Evolutionary conservation across 2,329 filamentous ascomycete genomes (phyloP), one percentile per base, ranked within the genome.

Genomic region (Fusarium guadeloupense): DNA sequence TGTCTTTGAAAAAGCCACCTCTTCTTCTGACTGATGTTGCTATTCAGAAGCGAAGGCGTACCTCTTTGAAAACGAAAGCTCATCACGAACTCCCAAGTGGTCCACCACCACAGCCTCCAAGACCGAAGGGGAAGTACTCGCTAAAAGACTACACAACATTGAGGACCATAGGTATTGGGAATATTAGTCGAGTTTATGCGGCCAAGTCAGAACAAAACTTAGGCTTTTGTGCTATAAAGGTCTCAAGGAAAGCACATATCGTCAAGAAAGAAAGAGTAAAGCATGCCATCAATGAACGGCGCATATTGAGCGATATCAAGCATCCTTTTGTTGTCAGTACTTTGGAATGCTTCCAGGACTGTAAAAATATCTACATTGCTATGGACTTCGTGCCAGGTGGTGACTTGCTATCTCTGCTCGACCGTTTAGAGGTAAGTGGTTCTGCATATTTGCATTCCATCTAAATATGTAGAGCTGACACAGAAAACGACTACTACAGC

Each of bases 261-360:
- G 93, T 98, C 76, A 97, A 96, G 82, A 98, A 98, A 94, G 98
- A 98, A 85, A 95, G 98, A 78, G 93, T 99, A 57, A 94, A 98
- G 78, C 95, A 98, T 80, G 98, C 95, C 67, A 98, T 98, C 74
- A 95, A 98, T 77, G 95, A 99, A 81, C 85, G 95, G 67, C 88
- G 86, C 70, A 98, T 99, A 95, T 81, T 99, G 71, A 91, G 92
- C 75, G 90, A 96, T 75, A 94, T 97, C 75, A 96, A 97, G 77
- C 93, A 98, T 78, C 93, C 95, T 10, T 99, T 99, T 79, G 82
- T 98, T 64, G 95, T 98, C 74, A 98, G 94, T 2, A 83, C 98
- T 34, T 98, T 95, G 95, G 95, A 95, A 54, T 98, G 95, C 12
- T 99, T 97, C 77, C 93, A 98, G 75, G 95, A 98, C 72, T 86